Conservation (phyloP, 305 asterid species). For the Fraxinus albicans region DNA sequence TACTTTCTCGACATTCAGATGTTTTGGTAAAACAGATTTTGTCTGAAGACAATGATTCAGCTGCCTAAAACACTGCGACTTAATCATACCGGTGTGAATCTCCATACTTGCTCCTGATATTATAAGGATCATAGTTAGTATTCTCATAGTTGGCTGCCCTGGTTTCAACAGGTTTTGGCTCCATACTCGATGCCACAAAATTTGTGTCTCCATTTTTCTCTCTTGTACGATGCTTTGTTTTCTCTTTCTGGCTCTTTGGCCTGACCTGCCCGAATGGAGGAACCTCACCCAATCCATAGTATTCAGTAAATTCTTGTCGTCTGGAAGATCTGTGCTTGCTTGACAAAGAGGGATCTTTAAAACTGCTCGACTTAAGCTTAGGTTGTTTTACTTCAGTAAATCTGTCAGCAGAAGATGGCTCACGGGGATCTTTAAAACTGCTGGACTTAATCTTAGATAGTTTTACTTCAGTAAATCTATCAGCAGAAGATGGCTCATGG, state of each 20-base stretch:
- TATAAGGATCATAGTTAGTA: constrained; percentile 61
- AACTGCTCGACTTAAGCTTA: constrained; percentile 52
- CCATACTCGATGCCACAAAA: constrained; percentile 46
- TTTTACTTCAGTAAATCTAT: constrained; percentile 59
- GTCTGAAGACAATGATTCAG: neutral
- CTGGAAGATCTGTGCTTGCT: constrained; percentile 86
- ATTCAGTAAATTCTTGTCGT: constrained; percentile 68
- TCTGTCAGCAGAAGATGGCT: constrained; percentile 40
- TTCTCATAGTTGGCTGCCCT: constrained; percentile 55
- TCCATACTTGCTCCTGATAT: constrained; percentile 63
- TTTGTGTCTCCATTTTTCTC: constrained; percentile 55
- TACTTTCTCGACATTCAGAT: neutral
- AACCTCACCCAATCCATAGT: constrained; percentile 61
- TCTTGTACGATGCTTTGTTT: constrained; percentile 63
- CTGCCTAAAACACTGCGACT: constrained; percentile 1
- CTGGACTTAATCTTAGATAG: constrained; percentile 57
- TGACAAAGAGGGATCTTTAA: constrained; percentile 60
- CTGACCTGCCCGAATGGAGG: constrained; percentile 57
- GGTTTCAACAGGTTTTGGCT: constrained; percentile 54
- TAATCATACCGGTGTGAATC: constrained; percentile 39
- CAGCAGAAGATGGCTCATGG: constrained; percentile 36
- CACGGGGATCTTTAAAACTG: constrained; percentile 54
- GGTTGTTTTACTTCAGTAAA: constrained; percentile 59
- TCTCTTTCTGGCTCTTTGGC: constrained; percentile 78
- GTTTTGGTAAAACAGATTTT: neutral